Percentiles rank a stretch among this genome's conserved stretches.
Conservation (phyloP, 139 green algal species). For the Ettlia oleoabundans region DNA sequence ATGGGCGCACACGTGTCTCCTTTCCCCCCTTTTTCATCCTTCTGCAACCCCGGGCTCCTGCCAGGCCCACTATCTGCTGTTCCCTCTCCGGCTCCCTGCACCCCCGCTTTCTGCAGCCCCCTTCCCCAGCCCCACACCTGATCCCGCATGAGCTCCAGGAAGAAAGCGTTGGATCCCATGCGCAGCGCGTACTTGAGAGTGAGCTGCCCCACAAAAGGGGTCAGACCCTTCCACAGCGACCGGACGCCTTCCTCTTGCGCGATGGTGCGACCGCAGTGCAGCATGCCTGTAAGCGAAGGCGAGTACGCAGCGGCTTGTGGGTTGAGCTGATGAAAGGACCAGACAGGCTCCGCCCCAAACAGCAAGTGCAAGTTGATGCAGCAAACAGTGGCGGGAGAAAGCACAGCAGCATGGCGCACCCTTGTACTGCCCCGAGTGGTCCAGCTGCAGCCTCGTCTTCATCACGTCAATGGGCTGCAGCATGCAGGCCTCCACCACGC, state of each 20-base stretch:
- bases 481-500: constrained; percentile 88
- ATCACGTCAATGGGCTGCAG: constrained; percentile 95
- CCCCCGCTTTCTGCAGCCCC: no score
- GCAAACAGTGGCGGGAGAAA: background rate
- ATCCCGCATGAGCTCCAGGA: constrained; percentile 79
- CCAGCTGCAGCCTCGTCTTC: constrained; percentile 95
- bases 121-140: no score
- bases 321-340: no score
- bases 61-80: no score
- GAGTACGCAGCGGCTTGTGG: background rate
- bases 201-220: constrained; percentile 93
- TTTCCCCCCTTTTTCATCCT: no score
- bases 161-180: constrained; percentile 93
- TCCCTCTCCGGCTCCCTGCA: no score
- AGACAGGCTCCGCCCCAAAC: no score
- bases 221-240: constrained; percentile 94
- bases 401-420: constrained; percentile 39
- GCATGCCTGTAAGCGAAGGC: constrained; percentile 69
- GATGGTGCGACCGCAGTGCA: constrained; percentile 79
- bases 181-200: constrained; percentile 96
- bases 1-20: no score
- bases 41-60: no score
- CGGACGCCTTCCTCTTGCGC: constrained; percentile 80
- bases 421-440: constrained; percentile 81
- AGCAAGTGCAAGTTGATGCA: background rate